Conservation (phyloP, 768 basidiomycete genomes). For the Mycena indigotica region DNA sequence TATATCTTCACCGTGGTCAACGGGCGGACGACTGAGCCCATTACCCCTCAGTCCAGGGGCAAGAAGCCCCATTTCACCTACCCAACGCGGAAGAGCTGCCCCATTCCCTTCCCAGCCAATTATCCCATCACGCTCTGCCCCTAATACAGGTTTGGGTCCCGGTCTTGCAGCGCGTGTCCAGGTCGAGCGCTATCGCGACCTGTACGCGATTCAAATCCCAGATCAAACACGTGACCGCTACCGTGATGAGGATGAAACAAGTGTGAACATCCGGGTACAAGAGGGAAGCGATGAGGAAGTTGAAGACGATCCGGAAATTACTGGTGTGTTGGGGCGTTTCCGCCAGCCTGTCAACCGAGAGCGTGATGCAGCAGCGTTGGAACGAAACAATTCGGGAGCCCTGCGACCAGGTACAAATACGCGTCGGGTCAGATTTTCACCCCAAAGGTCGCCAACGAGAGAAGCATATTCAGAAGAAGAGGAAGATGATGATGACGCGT, state of each 20-base stretch:
- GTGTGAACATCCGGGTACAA: constrained; percentile 21
- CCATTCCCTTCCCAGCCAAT: constrained; percentile 55
- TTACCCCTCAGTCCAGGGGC: constrained; percentile 14
- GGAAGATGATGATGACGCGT: constrained; percentile 25
- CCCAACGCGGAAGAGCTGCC: constrained; percentile 49
- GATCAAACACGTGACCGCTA: neutral
- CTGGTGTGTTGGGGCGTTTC: constrained; percentile 43
- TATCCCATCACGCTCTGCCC: constrained; percentile 24
- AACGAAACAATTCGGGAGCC: constrained; percentile 31
- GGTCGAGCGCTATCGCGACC: constrained; percentile 33
- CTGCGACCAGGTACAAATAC: constrained; percentile 5
- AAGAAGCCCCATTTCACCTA: constrained; percentile 12
- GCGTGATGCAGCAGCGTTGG: constrained; percentile 26
- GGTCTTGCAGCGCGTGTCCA: constrained; percentile 32
- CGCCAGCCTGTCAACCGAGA: constrained; percentile 25
- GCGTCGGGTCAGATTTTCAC: neutral
- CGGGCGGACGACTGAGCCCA: constrained; percentile 2
- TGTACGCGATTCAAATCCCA: constrained; percentile 31
- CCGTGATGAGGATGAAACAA: constrained; percentile 6
- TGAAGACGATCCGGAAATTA: constrained; percentile 36
- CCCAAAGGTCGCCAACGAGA: constrained; percentile 2
- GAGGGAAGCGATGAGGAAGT: constrained; percentile 27
- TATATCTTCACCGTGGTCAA: neutral
- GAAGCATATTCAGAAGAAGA: neutral
- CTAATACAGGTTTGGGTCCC: constrained; percentile 24